A percentile compares a stretch with the other conserved stretches of the same genome.
Conservation (phyloP, 805 yeast genomes). For the Hanseniaspora occidentalis region DNA sequence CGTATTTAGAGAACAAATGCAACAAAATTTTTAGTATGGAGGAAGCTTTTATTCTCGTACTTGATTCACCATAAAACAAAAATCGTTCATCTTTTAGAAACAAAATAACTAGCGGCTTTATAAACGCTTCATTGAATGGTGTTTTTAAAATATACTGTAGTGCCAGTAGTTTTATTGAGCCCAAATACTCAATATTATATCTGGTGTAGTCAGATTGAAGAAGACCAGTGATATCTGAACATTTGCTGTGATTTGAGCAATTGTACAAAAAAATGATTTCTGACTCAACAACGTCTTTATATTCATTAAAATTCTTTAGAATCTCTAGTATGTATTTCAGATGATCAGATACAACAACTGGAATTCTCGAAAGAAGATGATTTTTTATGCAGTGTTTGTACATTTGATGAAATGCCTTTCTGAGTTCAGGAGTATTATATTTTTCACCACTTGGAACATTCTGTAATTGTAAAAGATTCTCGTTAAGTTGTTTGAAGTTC, state of each 20-base stretch:
- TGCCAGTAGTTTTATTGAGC: constrained; percentile 18
- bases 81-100: constrained; percentile 19
- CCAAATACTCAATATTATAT: constrained; percentile 14
- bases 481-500: too few relatives aligned
- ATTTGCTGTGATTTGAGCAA: constrained; percentile 10
- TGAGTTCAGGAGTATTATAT: not conserved
- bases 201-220: constrained; percentile 16
- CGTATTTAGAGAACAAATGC: not conserved
- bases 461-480: too few relatives aligned
- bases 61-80: constrained; percentile 5
- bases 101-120: constrained; percentile 10
- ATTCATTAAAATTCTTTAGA: not conserved
- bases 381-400: constrained; percentile 2
- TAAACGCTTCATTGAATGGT: constrained; percentile 7
- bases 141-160: constrained; percentile 18
- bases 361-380: constrained; percentile 2
- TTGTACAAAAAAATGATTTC: constrained; percentile 16
- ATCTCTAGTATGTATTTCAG: not conserved
- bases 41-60: not conserved
- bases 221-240: constrained; percentile 11
- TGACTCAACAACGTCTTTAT: not conserved
- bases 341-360: not conserved
- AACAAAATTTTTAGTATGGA: not conserved
- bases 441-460: too few relatives aligned
- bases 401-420: not conserved